Evolutionary conservation across 352 stramenopile genomes (phyloP).

Genomic region (Globisporangium barbulae): DNA sequence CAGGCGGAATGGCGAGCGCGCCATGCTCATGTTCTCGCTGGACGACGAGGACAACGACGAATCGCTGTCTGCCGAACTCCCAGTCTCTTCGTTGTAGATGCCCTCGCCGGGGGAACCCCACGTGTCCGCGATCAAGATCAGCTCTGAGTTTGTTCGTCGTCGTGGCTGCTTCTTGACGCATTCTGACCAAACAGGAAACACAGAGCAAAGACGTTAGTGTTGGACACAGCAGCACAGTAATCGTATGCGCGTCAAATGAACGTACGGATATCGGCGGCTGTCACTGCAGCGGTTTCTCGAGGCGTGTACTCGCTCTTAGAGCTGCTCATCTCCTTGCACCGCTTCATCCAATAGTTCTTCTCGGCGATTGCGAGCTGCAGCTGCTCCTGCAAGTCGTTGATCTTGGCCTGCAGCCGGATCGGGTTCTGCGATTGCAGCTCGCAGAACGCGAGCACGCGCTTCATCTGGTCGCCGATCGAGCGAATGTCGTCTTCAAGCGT

Average conservation of each 20-base stretch:
- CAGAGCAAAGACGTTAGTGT: not conserved
- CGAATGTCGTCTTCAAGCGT: conserved; percentile 75
- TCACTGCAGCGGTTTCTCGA: conserved; percentile 27
- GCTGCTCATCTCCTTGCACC: conserved; percentile 65
- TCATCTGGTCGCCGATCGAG: conserved; percentile 76
- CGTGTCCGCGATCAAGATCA: conserved; percentile 79
- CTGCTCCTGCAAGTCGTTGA: conserved; percentile 77
- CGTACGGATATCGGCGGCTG: conserved; percentile 17
- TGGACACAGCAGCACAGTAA: not conserved
- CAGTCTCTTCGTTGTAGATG: conserved; percentile 69
- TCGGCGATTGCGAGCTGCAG: conserved; percentile 69
- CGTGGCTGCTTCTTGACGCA: conserved; percentile 51
- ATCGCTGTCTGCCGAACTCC: conserved; percentile 42
- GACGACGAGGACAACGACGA: conserved; percentile 41
- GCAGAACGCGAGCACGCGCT: conserved; percentile 77
- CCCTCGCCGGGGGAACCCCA: conserved; percentile 65
- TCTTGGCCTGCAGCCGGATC: conserved; percentile 69
- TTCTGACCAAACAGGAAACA: conserved; percentile 18
- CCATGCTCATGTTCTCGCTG: conserved; percentile 31
- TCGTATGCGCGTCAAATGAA: not conserved
- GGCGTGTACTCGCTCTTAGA: conserved; percentile 10
- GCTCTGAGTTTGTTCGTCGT: conserved; percentile 80
- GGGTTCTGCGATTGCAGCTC: conserved; percentile 70
- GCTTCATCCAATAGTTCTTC: conserved; percentile 91
- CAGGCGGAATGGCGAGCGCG: conserved; percentile 68